Percentiles rank a stretch among this genome's conserved stretches.
These are phyloP conservation scores for Aaosphaeria pasadenensis DNA, from an alignment of 2,329 filamentous ascomycete genomes.

Conservation along the genomic window DNA sequence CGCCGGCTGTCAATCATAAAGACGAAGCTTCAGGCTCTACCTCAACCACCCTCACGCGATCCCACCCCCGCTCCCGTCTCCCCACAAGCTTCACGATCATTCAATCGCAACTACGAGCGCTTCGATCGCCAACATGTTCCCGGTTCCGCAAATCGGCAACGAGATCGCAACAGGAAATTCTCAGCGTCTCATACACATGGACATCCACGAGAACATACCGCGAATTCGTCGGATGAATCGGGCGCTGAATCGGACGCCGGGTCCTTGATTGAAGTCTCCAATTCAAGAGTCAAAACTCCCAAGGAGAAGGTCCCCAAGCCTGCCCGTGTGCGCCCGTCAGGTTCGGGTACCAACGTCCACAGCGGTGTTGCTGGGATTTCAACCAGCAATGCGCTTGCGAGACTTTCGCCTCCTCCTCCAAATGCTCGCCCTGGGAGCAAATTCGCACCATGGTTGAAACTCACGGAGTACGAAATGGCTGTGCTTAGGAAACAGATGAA, in stretches of 20 bases:
- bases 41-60: slow-evolving; percentile 59
- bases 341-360: slow-evolving; percentile 53
- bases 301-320: slow-evolving; percentile 38
- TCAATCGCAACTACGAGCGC: slow-evolving; percentile 18
- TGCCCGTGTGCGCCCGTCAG: slow-evolving; percentile 39
- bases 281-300: slow-evolving; percentile 27
- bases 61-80: slow-evolving; percentile 52
- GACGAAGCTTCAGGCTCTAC: slow-evolving; percentile 60
- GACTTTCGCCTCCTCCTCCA: slow-evolving; percentile 57
- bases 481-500: slow-evolving; percentile 82
- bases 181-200: slow-evolving; percentile 11
- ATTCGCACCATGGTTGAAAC: slow-evolving; percentile 60
- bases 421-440: slow-evolving; percentile 60
- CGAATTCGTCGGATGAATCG: slow-evolving; percentile 13
- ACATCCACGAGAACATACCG: slow-evolving; percentile 11
- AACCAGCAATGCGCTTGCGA: slow-evolving; percentile 59
- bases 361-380: slow-evolving; percentile 56
- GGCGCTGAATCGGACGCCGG: slow-evolving; percentile 14
- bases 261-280: slow-evolving; percentile 15
- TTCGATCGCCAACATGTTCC: slow-evolving; percentile 22
- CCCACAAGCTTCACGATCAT: slow-evolving; percentile 41
- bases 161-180: slow-evolving; percentile 19
- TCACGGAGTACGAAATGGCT: slow-evolving; percentile 67
- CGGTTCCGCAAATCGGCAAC: slow-evolving; percentile 14
- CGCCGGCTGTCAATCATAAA: slow-evolving; percentile 58